A percentile compares a stretch with the other conserved stretches of the same genome.
Evolutionary conservation across 225 moss, liverwort and hornwort species (phyloP).

Genomic region (Sphagnum contortum): DNA sequence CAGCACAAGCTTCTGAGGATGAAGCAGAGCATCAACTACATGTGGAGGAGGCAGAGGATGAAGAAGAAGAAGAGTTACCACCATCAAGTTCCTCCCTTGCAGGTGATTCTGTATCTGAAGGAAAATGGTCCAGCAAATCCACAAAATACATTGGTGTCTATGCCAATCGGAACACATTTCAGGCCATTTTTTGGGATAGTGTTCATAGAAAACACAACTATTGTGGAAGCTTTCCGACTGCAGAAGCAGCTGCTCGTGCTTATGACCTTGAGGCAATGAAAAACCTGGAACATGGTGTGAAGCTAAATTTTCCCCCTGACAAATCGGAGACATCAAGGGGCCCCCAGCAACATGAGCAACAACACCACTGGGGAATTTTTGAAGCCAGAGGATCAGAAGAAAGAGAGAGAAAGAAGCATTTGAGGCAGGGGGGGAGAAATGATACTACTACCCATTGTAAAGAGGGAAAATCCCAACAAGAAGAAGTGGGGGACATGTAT

Average conservation of each 20-base stretch:
- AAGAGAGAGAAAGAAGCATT: slow-evolving; percentile 7
- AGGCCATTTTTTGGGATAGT: slow-evolving; percentile 11
- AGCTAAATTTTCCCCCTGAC: slow-evolving; percentile 5
- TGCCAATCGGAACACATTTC: slow-evolving; percentile 10
- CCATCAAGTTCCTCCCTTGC: neutral
- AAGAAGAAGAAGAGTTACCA: slow-evolving; percentile 12
- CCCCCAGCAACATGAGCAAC: too few species aligned
- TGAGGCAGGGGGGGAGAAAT: slow-evolving; percentile 1
- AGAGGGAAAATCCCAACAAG: slow-evolving; percentile 15
- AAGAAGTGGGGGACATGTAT: slow-evolving; percentile 12
- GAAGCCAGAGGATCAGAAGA: neutral
- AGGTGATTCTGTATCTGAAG: too few species aligned
- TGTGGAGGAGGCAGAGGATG: slow-evolving; percentile 1
- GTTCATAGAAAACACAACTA: slow-evolving; percentile 11
- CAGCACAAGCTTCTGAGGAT: too few species aligned
- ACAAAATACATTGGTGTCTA: slow-evolving; percentile 12
- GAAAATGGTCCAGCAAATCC: slow-evolving; percentile 3
- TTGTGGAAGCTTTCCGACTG: slow-evolving; percentile 11
- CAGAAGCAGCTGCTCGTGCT: slow-evolving; percentile 7
- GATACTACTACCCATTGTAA: slow-evolving; percentile 26
- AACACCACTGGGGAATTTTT: too few species aligned
- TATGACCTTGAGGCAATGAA: slow-evolving; percentile 6
- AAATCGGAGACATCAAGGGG: slow-evolving; percentile 7
- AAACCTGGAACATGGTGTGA: slow-evolving; percentile 1
- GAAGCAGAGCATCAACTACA: too few species aligned